Percentiles rank a stretch among this genome's conserved stretches.
Evolutionary conservation across 768 basidiomycete species (phyloP).

Genomic region (Suillus plorans): DNA sequence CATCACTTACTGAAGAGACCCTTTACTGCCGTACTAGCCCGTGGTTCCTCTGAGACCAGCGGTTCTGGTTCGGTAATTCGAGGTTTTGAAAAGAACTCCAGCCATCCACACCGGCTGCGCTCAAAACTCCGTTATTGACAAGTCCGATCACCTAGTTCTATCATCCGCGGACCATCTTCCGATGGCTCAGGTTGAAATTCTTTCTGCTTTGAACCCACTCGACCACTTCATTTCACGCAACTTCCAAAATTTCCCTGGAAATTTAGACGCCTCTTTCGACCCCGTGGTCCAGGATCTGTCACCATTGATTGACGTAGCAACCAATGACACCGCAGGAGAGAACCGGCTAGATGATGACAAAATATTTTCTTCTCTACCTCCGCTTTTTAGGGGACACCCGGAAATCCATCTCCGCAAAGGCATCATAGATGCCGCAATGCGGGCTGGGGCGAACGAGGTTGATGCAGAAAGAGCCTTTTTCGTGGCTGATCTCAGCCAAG

Average conservation of each 20-base stretch:
- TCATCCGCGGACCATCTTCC: constrained; percentile 24
- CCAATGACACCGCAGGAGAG: not conserved
- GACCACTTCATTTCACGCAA: constrained; percentile 28
- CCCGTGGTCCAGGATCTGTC: constrained; percentile 2
- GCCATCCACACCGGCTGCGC: constrained; percentile 17
- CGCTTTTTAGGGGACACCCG: constrained; percentile 65
- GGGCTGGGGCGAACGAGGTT: constrained; percentile 50
- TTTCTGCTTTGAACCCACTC: constrained; percentile 32
- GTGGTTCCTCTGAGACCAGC: constrained; percentile 69
- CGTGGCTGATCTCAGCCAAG: constrained; percentile 87
- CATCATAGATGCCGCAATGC: constrained; percentile 62
- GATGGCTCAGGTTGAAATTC: constrained; percentile 62
- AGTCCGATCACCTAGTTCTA: constrained; percentile 18
- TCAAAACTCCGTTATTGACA: constrained; percentile 22
- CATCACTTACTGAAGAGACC: constrained; percentile 54
- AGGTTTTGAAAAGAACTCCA: constrained; percentile 35
- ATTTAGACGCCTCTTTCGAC: constrained; percentile 10
- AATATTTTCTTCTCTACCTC: constrained; percentile 64
- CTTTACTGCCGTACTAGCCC: constrained; percentile 54
- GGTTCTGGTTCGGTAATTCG: constrained; percentile 72
- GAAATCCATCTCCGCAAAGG: constrained; percentile 75
- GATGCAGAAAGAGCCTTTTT: constrained; percentile 96
- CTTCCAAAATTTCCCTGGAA: constrained; percentile 26
- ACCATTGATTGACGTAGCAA: constrained; percentile 1
- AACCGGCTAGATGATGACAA: constrained; percentile 37